A percentile compares a stretch with the other conserved stretches of the same genome.
Evolutionary conservation across 2,329 filamentous ascomycete genomes (phyloP).

Genomic region (Ophiocordyceps unilateralis): DNA sequence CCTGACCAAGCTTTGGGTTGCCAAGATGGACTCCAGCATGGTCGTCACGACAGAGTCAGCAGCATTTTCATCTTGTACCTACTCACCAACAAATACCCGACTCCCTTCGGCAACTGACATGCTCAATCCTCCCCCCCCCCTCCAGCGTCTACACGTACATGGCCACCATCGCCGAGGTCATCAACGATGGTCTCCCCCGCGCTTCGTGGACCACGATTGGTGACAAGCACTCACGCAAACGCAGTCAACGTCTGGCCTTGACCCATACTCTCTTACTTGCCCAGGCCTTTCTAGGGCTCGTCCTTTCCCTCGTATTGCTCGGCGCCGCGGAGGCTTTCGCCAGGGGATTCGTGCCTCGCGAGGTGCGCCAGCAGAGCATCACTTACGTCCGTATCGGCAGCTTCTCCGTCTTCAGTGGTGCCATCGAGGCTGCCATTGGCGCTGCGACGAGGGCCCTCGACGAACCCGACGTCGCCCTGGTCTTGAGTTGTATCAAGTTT

Average conservation of each 20-base stretch:
- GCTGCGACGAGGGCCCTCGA: constrained; percentile 48
- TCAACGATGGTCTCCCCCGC: constrained; percentile 57
- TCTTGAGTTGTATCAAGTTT: constrained; percentile 48
- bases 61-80: too few relatives aligned
- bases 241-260: constrained; percentile 34
- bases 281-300: constrained; percentile 36
- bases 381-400: constrained; percentile 48
- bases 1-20: constrained; percentile 54
- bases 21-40: constrained; percentile 41
- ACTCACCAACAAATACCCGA: too few relatives aligned
- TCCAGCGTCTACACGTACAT: constrained; percentile 48
- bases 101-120: constrained; percentile 13
- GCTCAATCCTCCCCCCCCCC: constrained; percentile 21
- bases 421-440: constrained; percentile 45
- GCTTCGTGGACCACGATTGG: constrained; percentile 54
- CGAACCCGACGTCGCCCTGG: constrained; percentile 48
- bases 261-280: constrained; percentile 46
- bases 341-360: constrained; percentile 38
- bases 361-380: constrained; percentile 37
- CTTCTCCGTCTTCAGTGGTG: constrained; percentile 43
- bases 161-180: constrained; percentile 44
- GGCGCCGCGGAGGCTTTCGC: constrained; percentile 37
- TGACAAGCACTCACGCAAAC: constrained; percentile 36
- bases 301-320: constrained; percentile 43
- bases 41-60: constrained; percentile 16